Conservation (phyloP, 495 filamentous ascomycete species). For the Neurospora terricola region DNA sequence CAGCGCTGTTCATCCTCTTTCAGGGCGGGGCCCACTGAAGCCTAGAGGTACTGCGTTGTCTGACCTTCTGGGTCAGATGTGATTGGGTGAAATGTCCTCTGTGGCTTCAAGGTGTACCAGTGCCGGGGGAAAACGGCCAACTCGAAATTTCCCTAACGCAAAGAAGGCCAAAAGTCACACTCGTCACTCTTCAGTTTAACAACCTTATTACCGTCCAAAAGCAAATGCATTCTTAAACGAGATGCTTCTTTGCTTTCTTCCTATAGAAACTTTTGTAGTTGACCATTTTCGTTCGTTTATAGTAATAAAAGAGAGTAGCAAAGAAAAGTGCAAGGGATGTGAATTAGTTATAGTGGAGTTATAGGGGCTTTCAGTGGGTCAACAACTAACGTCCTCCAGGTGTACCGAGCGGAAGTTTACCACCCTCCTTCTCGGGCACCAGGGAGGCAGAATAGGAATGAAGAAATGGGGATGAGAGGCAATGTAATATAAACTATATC, state of each 20-base stretch:
- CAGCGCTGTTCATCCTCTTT: not conserved
- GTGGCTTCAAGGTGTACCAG: not conserved
- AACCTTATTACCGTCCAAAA: too few species aligned
- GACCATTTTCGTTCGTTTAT: not conserved
- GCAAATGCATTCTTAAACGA: accelerated
- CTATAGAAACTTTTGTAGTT: not conserved
- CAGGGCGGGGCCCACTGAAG: not conserved
- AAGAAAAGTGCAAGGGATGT: not conserved
- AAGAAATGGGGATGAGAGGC: too few species aligned
- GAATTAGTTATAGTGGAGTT: not conserved
- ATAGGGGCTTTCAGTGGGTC: not conserved
- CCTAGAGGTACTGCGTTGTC: not conserved
- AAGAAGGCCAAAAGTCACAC: not conserved
- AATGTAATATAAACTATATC: too few species aligned
- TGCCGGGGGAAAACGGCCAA: not conserved
- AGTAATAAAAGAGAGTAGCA: not conserved
- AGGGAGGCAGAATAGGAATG: too few species aligned
- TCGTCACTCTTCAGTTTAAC: not conserved
- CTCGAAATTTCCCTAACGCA: not conserved
- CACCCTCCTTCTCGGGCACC: too few species aligned
- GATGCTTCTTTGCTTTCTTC: too few species aligned
- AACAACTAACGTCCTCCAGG: not conserved
- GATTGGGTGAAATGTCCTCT: not conserved
- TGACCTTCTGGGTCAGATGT: not conserved
- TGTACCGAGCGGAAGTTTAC: not conserved